Evolutionary conservation across 1,284 basidiomycete species (phyloP).

Genomic region (Ceratobasidium sp.): DNA sequence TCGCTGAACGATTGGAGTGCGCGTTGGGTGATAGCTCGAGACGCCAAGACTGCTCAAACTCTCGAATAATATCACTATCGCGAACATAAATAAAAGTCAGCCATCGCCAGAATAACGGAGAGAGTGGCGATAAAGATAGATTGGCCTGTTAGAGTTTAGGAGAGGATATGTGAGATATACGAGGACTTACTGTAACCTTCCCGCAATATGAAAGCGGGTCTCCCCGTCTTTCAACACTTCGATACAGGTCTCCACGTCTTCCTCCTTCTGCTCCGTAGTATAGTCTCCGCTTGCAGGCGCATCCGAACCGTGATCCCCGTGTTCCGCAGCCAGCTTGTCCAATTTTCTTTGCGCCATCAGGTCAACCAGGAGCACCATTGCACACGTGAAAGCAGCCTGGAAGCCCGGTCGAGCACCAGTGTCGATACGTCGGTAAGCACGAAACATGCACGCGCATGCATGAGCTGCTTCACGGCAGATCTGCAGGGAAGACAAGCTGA

Average conservation of each 20-base stretch:
- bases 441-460: too few species aligned
- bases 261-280: conserved; percentile 12
- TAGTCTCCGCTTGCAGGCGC: neutral
- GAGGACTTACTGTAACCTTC: conserved; percentile 8
- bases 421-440: too few species aligned
- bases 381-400: neutral
- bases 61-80: too few species aligned
- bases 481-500: too few species aligned
- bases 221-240: neutral
- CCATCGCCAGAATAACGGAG: too few species aligned
- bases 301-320: neutral
- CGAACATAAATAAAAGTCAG: too few species aligned
- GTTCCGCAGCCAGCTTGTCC: neutral
- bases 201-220: conserved; percentile 1
- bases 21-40: conserved; percentile 4
- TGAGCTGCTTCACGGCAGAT: too few species aligned
- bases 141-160: neutral
- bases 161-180: too few species aligned
- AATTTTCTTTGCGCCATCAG: neutral
- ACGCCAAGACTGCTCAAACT: conserved; percentile 11
- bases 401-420: too few species aligned
- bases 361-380: conserved; percentile 7
- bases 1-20: too few species aligned
- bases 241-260: conserved; percentile 2
- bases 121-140: too few species aligned